Base-by-base conservation (phyloP, 192 early-diverging fungal species). In the Backusella australiensis region DNA sequence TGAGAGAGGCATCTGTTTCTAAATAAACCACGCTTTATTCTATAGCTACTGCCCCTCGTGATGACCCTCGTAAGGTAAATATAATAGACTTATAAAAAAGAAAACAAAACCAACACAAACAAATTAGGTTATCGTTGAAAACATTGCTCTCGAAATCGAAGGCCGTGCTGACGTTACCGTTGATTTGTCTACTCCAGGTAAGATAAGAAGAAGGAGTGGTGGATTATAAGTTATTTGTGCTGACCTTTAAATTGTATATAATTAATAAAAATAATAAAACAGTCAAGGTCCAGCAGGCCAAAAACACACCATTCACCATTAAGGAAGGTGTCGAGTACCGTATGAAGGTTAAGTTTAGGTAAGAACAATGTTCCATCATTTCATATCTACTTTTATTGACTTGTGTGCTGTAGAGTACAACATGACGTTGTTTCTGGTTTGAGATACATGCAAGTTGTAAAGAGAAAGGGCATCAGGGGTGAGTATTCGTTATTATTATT, bases 241-340 rank as follows among this genome's bases (percentile, higher is more conserved):
- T 75, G 65, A 74, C 71, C 59, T 80, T 59, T 23, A 21, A 49
- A n/a, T 49, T 49, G 17, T 49, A 49, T 49, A 49, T 49, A 49
- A n/a, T n/a, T 49, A 49, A 49, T 49, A 19, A 63, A 42, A n/a
- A 69, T 72, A 49, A 34, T 36, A 26, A 26, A 89, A 91, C 79
- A 67, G 90, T 86, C 68, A 86, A 94, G 67, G 85, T 29, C 8
- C 56, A 87, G n/a, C 78, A 85, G 49, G 87, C 96, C 78, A 93
- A 93, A 80, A 81, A 86, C 46, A 89, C 85, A 42, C 87, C 89
- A 6, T 91, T 99, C 78, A 89, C 89, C 17, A 98, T 99, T 88
- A 99, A 99, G 89, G 97, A 98, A 83, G 97, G 98, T 74, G 89
- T 92, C 42, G 93, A 95, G 72, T 98, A 98, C 88, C 86, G 93